Percentiles rank a stretch among this genome's conserved stretches.
Conservation (phyloP, 106 monocot species). For the Iris macrosiphon region DNA sequence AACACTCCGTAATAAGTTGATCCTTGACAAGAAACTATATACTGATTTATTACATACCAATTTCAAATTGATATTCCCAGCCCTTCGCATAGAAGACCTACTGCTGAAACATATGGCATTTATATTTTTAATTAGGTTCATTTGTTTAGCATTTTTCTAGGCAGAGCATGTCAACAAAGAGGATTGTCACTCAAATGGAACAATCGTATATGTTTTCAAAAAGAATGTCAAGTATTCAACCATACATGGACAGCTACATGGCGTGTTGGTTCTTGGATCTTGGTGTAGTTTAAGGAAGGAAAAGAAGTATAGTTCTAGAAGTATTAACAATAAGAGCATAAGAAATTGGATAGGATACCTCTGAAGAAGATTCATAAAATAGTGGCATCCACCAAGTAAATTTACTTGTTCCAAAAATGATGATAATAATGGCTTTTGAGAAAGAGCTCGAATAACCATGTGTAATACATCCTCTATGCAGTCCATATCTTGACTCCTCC, state of each 20-base stretch:
- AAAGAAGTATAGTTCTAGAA: background rate
- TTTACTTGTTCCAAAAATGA: constrained; percentile 89
- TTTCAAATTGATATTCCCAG: no score
- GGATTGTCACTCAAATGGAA: background rate
- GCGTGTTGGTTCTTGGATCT: background rate
- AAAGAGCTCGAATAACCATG: constrained; percentile 84
- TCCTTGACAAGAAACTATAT: no score
- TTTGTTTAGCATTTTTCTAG: background rate
- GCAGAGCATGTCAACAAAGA: background rate
- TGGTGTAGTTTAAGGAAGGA: background rate
- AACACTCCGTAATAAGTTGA: no score
- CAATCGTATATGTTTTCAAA: background rate
- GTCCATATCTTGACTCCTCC: constrained; percentile 80
- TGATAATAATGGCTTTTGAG: constrained; percentile 49
- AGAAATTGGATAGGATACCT: constrained; percentile 41
- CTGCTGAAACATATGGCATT: no score
- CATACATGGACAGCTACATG: background rate
- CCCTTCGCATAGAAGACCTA: no score
- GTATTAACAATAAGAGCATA: background rate
- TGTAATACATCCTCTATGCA: constrained; percentile 97
- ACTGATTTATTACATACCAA: no score
- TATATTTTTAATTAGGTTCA: background rate
- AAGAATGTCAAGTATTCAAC: background rate
- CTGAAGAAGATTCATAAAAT: constrained; percentile 84
- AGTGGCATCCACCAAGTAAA: constrained; percentile 73